Base-by-base conservation (phyloP, 352 stramenopile genomes). In the Aphanomyces cochlioides region DNA sequence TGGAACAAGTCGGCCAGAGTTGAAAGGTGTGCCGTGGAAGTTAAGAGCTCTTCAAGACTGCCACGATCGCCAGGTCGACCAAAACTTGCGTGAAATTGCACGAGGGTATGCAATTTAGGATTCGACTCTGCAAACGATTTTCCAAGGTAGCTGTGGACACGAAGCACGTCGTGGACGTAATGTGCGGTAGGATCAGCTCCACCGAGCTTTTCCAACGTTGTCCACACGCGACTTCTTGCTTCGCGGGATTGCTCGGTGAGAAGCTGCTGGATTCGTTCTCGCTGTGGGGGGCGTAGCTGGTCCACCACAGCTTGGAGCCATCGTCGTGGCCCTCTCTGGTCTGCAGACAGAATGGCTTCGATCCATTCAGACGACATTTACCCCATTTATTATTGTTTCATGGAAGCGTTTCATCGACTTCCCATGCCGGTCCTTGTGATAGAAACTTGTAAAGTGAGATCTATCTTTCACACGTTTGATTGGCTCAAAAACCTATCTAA, bases 131-230 rank as follows among this genome's bases (percentile, higher is more conserved):
- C 5, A 37, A 61, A 61, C 15, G 54, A 45, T 41, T 61, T 61
- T 28, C 2, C 2, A 28, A 61, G 37, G 54, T 61, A 61, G 19
- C 17, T 37, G 37, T 37, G 19, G 19, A 61, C 54, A 41, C 54
- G 54, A 37, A 61, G 54, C 15, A 61, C 6, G n/a, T 61, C 54
- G 54, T 61, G 54, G 7, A 61, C 54, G 54, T 61, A 61, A 12
- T 12, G 10, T n/a, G 43, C 17, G 10, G 17, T n/a, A 1, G 43
- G 1, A 50, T 50, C 17, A n/a, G 43, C 43, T n/a, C 43, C 43
- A n/a, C 43, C 43, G 43, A n/a, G 43, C 2, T 12, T 50, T 12
- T 50, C 10, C 10, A 50, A 50, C 10, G 43, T n/a, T 12, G 43
- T n/a, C 43, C 43, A 50, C 10, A 50, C 28, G 28, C 28, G 28